Conservation (phyloP, 2,329 filamentous ascomycete species). For the Paraphoma chrysanthemicola region DNA sequence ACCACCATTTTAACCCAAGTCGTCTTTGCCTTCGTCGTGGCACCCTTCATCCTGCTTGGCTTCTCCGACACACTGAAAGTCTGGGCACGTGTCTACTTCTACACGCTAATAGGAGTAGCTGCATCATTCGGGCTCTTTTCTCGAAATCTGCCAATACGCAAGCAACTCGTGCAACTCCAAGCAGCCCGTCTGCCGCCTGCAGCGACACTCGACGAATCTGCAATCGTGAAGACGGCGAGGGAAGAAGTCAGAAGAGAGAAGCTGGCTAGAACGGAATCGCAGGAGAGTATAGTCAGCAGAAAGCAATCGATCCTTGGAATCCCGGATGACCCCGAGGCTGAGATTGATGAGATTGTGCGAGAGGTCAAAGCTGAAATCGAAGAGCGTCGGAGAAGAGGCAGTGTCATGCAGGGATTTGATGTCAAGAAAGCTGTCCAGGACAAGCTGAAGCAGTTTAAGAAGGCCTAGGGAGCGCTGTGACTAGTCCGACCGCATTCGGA, state of each 20-base stretch:
- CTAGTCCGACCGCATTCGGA: neutral
- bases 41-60: conserved; percentile 84
- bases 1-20: conserved; percentile 79
- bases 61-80: conserved; percentile 74
- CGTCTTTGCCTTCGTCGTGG: conserved; percentile 81
- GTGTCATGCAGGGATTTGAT: conserved; percentile 43
- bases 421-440: conserved; percentile 45
- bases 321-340: conserved; percentile 75
- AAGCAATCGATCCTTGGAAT: conserved; percentile 76
- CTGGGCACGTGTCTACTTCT: conserved; percentile 91
- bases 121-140: conserved; percentile 76
- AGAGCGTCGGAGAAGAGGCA: conserved; percentile 57
- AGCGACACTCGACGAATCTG: conserved; percentile 28
- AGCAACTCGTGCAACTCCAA: conserved; percentile 48
- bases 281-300: conserved; percentile 58
- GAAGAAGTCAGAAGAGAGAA: conserved; percentile 44
- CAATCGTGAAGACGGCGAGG: conserved; percentile 39
- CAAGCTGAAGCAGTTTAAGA: conserved; percentile 44
- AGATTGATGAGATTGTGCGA: conserved; percentile 78
- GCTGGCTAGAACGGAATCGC: conserved; percentile 60
- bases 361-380: conserved; percentile 79
- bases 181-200: conserved; percentile 25
- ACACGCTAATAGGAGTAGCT: conserved; percentile 73
- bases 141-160: conserved; percentile 72
- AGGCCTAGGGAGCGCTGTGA: conserved; percentile 4